Percentiles rank a stretch among this genome's conserved stretches.
phyloP scores from a whole-genome alignment of 352 stramenopile species.

The Phytopythium cucurbitacearum region DNA sequence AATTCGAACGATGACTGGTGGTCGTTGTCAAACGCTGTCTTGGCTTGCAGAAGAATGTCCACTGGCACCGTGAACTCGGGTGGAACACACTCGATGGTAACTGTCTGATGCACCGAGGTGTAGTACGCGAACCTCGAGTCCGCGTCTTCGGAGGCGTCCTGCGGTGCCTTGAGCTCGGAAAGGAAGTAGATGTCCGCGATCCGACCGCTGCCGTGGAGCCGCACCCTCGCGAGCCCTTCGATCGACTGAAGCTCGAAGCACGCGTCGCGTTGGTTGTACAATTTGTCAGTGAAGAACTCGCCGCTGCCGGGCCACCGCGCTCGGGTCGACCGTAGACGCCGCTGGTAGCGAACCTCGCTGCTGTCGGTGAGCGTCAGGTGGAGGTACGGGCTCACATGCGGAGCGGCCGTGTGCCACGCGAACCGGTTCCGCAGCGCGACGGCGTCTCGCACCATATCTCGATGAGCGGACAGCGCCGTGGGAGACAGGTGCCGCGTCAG shows the following conservation, averaged over 20 bases:
- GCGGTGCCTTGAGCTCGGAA: constrained; percentile 26
- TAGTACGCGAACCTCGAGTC: constrained; percentile 24
- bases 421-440: constrained; percentile 59
- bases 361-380: constrained; percentile 18
- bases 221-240: constrained; percentile 48
- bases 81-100: constrained; percentile 24
- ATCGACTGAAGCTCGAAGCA: constrained; percentile 63
- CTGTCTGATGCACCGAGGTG: constrained; percentile 38
- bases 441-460: constrained; percentile 29
- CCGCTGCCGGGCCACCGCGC: constrained; percentile 25
- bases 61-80: constrained; percentile 36
- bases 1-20: constrained; percentile 19
- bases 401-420: constrained; percentile 11
- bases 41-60: constrained; percentile 25
- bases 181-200: constrained; percentile 35
- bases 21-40: constrained; percentile 17
- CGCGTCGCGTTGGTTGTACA: constrained; percentile 25
- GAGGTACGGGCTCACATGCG: constrained; percentile 32
- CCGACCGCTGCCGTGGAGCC: constrained; percentile 25
- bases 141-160: constrained; percentile 10
- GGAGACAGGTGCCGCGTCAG: constrained; percentile 52
- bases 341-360: constrained; percentile 12
- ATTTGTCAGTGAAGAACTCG: constrained; percentile 17
- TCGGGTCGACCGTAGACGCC: constrained; percentile 10
- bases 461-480: constrained; percentile 46